phyloP scores from a whole-genome alignment of 441 rosid genomes.

The Mallotus japonicus region DNA sequence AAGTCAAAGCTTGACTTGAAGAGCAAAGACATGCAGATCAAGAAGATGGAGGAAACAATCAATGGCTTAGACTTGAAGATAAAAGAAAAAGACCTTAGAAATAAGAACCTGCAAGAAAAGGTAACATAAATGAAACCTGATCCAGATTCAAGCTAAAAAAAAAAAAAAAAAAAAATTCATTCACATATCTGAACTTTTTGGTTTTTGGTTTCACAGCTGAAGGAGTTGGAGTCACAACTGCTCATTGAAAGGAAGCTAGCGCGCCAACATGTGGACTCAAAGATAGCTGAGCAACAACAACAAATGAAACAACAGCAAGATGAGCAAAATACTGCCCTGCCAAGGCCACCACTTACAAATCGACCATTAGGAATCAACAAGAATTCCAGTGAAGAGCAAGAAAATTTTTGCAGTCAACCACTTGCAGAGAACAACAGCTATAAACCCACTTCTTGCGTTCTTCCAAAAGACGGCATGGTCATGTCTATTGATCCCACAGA shows the following conservation, averaged over 20 bases:
- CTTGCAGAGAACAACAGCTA: conserved; percentile 42
- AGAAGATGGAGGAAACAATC: conserved; percentile 79
- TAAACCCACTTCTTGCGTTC: conserved; percentile 37
- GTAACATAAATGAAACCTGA: conserved; percentile 29
- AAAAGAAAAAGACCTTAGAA: conserved; percentile 77
- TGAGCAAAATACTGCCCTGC: conserved; percentile 42
- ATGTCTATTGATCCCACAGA: conserved; percentile 50
- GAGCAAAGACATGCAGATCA: conserved; percentile 80
- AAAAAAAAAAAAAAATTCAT: not conserved
- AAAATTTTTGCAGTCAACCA: conserved; percentile 32
- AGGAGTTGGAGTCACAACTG: conserved; percentile 88
- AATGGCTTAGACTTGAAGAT: conserved; percentile 63
- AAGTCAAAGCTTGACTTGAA: conserved; percentile 80
- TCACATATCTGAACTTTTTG: not conserved
- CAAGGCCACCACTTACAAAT: conserved; percentile 55
- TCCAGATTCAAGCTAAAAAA: not conserved
- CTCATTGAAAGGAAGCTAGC: conserved; percentile 91
- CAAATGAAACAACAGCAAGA: conserved; percentile 53
- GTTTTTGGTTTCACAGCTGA: conserved; percentile 45
- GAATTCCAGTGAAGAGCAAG: conserved; percentile 47
- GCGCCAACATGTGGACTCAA: conserved; percentile 90
- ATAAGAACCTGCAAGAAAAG: conserved; percentile 87
- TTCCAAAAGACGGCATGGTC: conserved; percentile 38
- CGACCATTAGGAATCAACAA: conserved; percentile 41
- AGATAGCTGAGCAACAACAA: conserved; percentile 68